Base-by-base conservation (phyloP, 2,329 filamentous ascomycete genomes). In the Aspergillus pseudoterreus region DNA sequence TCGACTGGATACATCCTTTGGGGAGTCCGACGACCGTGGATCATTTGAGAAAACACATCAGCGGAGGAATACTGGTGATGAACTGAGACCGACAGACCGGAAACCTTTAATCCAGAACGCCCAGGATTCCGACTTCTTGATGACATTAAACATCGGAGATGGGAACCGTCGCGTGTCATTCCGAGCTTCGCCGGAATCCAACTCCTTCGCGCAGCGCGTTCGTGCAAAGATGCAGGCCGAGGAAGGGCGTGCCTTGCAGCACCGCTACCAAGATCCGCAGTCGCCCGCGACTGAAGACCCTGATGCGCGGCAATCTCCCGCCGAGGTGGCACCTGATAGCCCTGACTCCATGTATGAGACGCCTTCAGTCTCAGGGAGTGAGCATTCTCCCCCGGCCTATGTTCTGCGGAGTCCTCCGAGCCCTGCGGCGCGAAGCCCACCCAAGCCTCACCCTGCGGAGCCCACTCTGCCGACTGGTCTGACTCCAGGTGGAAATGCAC, bases 151-250 rank as follows among this genome's bases (percentile, higher is more conserved):
- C 38, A 43, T 61, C 32, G 59, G 57, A 24, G 57, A 64, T 12
- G 56, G 57, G 15, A 68, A 69, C 11, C 71, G 67, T 15, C 68
- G 71, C n/a, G 52, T 73, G 21, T 74, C 71, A 6, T 68, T 74
- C 27, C 64, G 70, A 38, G 66, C 62, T 4, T 71, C 70, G 4
- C 58, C 65, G 4, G 71, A 72, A 35, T 69, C 74, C 1, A 69
- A 71, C 50, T 77, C 76, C 0, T 76, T 78, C 53, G 73, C 77
- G 2, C 71, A 74, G 48, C 67, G 69, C 6, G 63, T 78, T 8
- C 78, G 76, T 50, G 76, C 76, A 24, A 75, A 71, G 58, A 81
- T 81, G 78, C 70, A 77, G 50, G 71, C 71, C 8, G 78, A 81
- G 52, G 78, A 81, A 65, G 78, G 75, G 5, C 68, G 67, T 49